These are phyloP conservation scores for Moniliella sp. DNA, from an alignment of 1,284 basidiomycete genomes.

Conservation along the genomic window DNA sequence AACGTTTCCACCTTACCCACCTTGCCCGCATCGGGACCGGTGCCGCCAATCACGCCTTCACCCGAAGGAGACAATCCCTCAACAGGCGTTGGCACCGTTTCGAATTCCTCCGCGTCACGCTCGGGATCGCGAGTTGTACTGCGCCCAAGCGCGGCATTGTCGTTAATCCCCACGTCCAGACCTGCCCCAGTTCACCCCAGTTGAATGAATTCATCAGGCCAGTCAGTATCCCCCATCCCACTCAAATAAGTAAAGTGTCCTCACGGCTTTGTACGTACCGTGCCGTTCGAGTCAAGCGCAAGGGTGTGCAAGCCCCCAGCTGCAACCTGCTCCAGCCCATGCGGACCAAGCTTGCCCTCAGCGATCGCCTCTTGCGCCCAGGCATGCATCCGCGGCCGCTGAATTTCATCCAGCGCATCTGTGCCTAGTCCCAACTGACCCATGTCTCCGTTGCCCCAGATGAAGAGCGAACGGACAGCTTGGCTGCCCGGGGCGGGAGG, in stretches of 20 bases:
- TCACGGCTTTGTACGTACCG: slow-evolving; percentile 2
- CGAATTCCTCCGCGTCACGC: slow-evolving; percentile 55
- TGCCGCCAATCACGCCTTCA: slow-evolving; percentile 6
- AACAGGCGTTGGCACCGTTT: slow-evolving; percentile 52
- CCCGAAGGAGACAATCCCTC: slow-evolving; percentile 39
- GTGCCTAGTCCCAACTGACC: slow-evolving; percentile 28
- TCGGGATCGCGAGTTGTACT: slow-evolving; percentile 41
- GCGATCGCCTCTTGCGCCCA: slow-evolving; percentile 22
- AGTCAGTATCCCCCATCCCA: background rate
- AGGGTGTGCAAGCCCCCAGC: slow-evolving; percentile 32
- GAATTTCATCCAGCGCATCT: slow-evolving; percentile 25
- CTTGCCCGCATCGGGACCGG: slow-evolving; percentile 51
- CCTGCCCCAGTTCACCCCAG: slow-evolving; percentile 1
- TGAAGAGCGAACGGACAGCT: slow-evolving; percentile 24
- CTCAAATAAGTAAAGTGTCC: background rate
- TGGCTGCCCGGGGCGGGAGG: no score
- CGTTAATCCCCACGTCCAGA: slow-evolving; percentile 59
- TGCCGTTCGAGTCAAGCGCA: slow-evolving; percentile 19
- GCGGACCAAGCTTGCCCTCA: slow-evolving; percentile 14
- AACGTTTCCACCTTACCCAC: slow-evolving; percentile 47
- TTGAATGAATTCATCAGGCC: background rate
- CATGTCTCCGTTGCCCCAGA: slow-evolving; percentile 29
- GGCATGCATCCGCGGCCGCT: slow-evolving; percentile 23
- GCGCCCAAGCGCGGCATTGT: slow-evolving; percentile 77
- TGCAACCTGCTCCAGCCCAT: slow-evolving; percentile 17